Evolutionary conservation across 2,329 filamentous ascomycete genomes (phyloP), one percentile per base, ranked within the genome.

Genomic region (Emergomyces orientalis): DNA sequence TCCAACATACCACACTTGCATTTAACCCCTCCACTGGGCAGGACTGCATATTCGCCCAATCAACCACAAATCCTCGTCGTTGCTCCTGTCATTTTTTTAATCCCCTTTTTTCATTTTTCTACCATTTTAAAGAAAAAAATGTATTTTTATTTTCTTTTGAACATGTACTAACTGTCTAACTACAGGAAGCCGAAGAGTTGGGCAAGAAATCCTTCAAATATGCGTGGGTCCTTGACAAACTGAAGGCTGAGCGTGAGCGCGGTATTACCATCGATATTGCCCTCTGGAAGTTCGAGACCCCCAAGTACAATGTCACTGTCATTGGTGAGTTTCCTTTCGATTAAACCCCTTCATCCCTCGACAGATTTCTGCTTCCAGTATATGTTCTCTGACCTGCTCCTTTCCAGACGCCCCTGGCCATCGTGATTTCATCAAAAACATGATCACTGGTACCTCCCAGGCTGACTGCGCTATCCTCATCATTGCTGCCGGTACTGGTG

Each of bases 401-500:
- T 62, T 67, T 56, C 11, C 71, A 89, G 90, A 99, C 78, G 94
- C 94, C 81, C 94, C 94, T 77, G 94, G 94, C 84, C 94, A 99
- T 84, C 93, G 94, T 94, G 94, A 99, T 80, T 99, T 97, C 88
- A 97, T 99, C 91, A 99, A 99, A 93, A 99, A 97, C 92, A 99
- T 99, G 94, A 99, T 99, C 82, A 97, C 94, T 89, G 94, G 94
- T 92, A 97, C 94, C 79, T 99, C 94, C 82, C 94, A 97, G 89
- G 94, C 94, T 76, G 94, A 99, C 80, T 97, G 94, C 84, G 94
- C 94, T 78, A 91, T 99, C 81, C 92, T 99, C 86, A 97, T 99
- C 85, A 99, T 99, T 83, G 94, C 93, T 76, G 91, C 94, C 78
- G 94, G 94, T 86, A 96, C 91, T 91, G 94, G 94, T 97, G 94